Conservation (phyloP, 108 stramenopile genomes). For the Fragilaria crotonensis region DNA sequence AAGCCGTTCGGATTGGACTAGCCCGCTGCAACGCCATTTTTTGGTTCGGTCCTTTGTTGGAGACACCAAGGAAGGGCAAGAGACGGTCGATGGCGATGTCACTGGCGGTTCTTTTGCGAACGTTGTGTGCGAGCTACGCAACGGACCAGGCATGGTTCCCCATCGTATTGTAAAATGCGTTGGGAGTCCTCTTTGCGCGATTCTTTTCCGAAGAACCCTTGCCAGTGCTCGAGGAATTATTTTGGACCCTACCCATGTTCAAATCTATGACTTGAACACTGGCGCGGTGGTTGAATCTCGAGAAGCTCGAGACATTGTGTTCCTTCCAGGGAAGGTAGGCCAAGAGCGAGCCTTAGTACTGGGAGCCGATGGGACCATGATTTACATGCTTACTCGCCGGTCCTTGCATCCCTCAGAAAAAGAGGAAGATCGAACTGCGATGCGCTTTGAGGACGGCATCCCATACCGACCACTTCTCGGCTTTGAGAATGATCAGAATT, state of each 20-base stretch:
- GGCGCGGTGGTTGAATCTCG: conserved; percentile 1
- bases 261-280: background rate
- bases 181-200: conserved; percentile 27
- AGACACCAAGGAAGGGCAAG: conserved; percentile 24
- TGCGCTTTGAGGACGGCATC: conserved; percentile 16
- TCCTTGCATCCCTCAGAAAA: conserved; percentile 18
- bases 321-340: conserved; percentile 33
- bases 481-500: conserved; percentile 20
- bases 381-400: conserved; percentile 13
- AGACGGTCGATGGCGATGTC: conserved; percentile 8
- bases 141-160: conserved; percentile 45
- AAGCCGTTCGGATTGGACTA: conserved; percentile 18
- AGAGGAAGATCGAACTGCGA: conserved; percentile 33
- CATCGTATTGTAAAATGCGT: conserved; percentile 45
- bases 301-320: conserved; percentile 58
- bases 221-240: conserved; percentile 2
- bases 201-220: conserved; percentile 36
- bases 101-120: conserved; percentile 41
- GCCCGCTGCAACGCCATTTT: conserved; percentile 66
- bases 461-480: conserved; percentile 48
- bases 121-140: conserved; percentile 61
- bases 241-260: background rate
- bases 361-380: conserved; percentile 33
- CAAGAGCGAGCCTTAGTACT: conserved; percentile 52
- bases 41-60: conserved; percentile 49